Conservation (phyloP, 2,329 filamentous ascomycete genomes). For the Scytalidium lignicola region DNA sequence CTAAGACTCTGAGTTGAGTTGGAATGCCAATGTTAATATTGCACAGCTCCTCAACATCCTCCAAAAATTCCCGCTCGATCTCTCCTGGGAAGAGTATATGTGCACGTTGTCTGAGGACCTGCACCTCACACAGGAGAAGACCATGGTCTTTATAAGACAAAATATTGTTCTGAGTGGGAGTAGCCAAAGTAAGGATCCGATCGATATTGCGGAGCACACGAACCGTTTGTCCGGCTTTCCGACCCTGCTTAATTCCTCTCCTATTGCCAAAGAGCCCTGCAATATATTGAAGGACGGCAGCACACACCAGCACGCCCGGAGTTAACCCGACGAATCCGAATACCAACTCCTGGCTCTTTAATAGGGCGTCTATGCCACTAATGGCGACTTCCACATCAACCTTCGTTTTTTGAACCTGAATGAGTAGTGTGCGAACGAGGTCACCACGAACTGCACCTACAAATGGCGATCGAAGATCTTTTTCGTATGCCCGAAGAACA, state of each 20-base stretch:
- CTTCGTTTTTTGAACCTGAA: slow-evolving; percentile 98
- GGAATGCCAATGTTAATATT: slow-evolving; percentile 73
- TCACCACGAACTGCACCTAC: slow-evolving; percentile 80
- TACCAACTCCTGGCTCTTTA: slow-evolving; percentile 94
- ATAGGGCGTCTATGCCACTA: slow-evolving; percentile 86
- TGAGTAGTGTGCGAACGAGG: slow-evolving; percentile 81
- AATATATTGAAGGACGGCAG: slow-evolving; percentile 70
- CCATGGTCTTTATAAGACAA: slow-evolving; percentile 92
- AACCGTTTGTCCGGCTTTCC: slow-evolving; percentile 64
- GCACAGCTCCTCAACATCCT: slow-evolving; percentile 81
- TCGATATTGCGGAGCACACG: slow-evolving; percentile 84
- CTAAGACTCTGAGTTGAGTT: slow-evolving; percentile 71
- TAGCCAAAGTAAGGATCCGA: slow-evolving; percentile 65
- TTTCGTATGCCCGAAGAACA: slow-evolving; percentile 85
- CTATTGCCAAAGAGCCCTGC: slow-evolving; percentile 64
- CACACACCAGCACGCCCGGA: slow-evolving; percentile 82
- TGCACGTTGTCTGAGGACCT: slow-evolving; percentile 70
- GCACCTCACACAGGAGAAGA: slow-evolving; percentile 81
- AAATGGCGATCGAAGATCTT: slow-evolving; percentile 77
- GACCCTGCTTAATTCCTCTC: slow-evolving; percentile 59
- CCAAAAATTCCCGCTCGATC: slow-evolving; percentile 77
- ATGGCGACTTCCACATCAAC: slow-evolving; percentile 96
- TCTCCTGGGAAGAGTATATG: slow-evolving; percentile 64
- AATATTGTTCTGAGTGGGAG: slow-evolving; percentile 66
- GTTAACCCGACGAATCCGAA: slow-evolving; percentile 97